Conservation (phyloP, 495 filamentous ascomycete genomes). For the Neurospora sp. region DNA sequence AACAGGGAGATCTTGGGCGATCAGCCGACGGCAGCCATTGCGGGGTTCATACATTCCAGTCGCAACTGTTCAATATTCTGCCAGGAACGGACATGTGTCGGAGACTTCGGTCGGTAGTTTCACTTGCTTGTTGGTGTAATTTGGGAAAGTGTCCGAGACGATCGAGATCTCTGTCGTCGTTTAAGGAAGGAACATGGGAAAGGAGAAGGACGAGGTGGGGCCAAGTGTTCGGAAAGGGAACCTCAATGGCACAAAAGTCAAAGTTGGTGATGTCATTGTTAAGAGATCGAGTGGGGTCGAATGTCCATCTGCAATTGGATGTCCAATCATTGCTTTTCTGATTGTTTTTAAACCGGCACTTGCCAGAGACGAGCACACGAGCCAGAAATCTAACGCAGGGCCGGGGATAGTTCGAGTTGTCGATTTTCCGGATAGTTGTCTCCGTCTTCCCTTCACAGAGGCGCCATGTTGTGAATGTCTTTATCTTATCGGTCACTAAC, state of each 20-base stretch:
- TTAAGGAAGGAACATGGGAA: background rate
- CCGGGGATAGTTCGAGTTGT: no score
- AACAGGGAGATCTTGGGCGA: background rate
- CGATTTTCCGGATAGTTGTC: background rate
- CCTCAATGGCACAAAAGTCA: background rate
- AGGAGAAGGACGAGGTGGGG: background rate
- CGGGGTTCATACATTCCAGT: background rate
- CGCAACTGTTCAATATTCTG: background rate
- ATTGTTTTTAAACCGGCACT: background rate
- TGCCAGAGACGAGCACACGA: background rate
- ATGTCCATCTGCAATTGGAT: background rate
- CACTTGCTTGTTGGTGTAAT: background rate
- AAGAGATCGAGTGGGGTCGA: no score
- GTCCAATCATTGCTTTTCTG: background rate
- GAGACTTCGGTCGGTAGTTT: background rate
- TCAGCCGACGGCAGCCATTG: background rate
- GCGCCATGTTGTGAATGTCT: background rate
- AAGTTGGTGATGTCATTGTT: no score
- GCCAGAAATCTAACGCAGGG: no score
- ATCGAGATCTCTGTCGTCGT: background rate
- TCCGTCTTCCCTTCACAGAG: background rate
- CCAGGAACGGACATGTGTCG: background rate
- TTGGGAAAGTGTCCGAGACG: background rate
- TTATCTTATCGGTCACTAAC: background rate
- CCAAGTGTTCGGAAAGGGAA: background rate